Evolutionary conservation across 2,329 filamentous ascomycete species (phyloP).

Genomic region (Venturia asperata): DNA sequence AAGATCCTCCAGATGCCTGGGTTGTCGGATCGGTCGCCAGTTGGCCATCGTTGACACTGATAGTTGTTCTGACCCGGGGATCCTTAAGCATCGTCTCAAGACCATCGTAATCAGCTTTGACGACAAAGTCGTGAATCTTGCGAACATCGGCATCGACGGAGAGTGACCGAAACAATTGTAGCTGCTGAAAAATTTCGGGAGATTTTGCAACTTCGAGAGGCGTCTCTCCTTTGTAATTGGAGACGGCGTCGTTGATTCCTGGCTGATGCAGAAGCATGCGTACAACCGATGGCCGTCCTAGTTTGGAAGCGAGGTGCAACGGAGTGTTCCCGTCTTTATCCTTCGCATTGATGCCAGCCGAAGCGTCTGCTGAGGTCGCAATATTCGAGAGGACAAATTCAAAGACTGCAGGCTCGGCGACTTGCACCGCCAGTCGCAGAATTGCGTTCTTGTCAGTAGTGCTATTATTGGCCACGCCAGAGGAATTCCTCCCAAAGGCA

Average conservation of each 20-base stretch:
- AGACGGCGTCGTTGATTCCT: conserved; percentile 78
- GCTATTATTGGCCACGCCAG: conserved; percentile 43
- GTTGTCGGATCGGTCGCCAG: conserved; percentile 75
- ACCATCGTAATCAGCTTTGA: conserved; percentile 63
- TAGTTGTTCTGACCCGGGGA: conserved; percentile 70
- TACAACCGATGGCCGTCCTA: conserved; percentile 75
- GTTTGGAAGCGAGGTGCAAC: conserved; percentile 75
- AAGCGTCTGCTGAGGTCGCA: conserved; percentile 46
- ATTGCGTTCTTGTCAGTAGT: conserved; percentile 59
- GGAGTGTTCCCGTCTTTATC: conserved; percentile 94
- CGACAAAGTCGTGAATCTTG: conserved; percentile 74
- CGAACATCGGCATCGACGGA: conserved; percentile 82
- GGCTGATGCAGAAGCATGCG: conserved; percentile 74
- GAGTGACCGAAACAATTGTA: conserved; percentile 82
- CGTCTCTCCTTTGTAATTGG: conserved; percentile 77
- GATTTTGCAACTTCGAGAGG: conserved; percentile 84
- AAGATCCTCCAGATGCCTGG: conserved; percentile 74
- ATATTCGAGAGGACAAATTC: conserved; percentile 80
- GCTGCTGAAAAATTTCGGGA: conserved; percentile 89
- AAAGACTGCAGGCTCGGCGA: conserved; percentile 83
- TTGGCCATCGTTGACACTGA: conserved; percentile 90
- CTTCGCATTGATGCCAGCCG: conserved; percentile 76
- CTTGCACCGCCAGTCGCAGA: conserved; percentile 89
- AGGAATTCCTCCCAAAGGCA: conserved; percentile 26
- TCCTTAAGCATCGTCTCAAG: conserved; percentile 79